Conservation (phyloP, 106 monocot genomes). For the Acorus gramineus region DNA sequence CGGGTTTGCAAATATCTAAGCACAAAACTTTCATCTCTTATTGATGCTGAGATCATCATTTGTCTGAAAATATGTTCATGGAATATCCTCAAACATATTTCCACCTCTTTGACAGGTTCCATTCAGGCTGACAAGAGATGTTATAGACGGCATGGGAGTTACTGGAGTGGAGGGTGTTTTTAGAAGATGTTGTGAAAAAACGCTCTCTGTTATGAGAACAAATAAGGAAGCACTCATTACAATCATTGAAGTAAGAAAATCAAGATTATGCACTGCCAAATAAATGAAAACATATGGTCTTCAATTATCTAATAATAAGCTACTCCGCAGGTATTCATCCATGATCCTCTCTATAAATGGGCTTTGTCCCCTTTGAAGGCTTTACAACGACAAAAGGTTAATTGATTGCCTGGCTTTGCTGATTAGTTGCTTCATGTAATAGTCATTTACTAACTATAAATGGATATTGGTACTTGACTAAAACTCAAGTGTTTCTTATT, state of each 20-base stretch:
- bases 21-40: not conserved
- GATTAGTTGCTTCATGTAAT: no score
- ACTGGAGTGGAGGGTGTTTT: slow-evolving; percentile 96
- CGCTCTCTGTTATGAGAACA: slow-evolving; percentile 88
- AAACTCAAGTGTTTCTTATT: no score
- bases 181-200: slow-evolving; percentile 93
- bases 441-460: no score
- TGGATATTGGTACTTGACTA: no score
- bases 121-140: slow-evolving; percentile 87
- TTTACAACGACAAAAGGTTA: slow-evolving; percentile 86
- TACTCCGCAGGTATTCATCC: slow-evolving; percentile 78
- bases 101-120: slow-evolving; percentile 48
- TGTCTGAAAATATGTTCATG: not conserved
- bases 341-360: slow-evolving; percentile 99
- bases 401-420: no score
- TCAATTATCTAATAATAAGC: not conserved
- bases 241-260: slow-evolving; percentile 58
- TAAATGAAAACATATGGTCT: no score
- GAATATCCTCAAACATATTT: no score
- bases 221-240: slow-evolving; percentile 93
- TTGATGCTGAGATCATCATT: not conserved
- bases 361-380: slow-evolving; percentile 96
- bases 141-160: slow-evolving; percentile 93
- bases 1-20: slow-evolving; percentile 40
- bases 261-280: no score